Percentiles rank a stretch among this genome's conserved stretches.
Evolutionary conservation across 345 rosid genomes (phyloP).

Genomic region (Kernera saxatilis): DNA sequence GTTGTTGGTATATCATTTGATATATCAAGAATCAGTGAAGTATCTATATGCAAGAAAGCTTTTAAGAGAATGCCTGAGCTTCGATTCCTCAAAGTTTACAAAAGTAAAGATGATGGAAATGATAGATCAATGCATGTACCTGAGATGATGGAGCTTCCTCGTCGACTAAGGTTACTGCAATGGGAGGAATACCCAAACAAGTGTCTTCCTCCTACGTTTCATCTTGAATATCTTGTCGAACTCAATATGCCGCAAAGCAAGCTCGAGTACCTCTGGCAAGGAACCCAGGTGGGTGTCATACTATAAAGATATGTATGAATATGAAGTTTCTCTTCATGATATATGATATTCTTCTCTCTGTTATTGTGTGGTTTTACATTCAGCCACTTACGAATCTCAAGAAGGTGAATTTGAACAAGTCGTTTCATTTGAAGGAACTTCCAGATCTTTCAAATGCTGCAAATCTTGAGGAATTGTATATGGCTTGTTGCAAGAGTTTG

Average conservation of each 20-base stretch:
- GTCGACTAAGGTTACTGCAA: not conserved
- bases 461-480: not conserved
- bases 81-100: conserved; percentile 1
- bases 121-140: not conserved
- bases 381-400: conserved; percentile 13
- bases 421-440: not conserved
- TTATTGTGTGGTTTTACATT: not conserved
- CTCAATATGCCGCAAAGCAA: not conserved
- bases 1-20: conserved; percentile 9
- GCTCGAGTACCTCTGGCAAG: conserved; percentile 14
- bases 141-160: not conserved
- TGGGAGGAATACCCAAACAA: conserved; percentile 8
- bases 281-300: too few relatives aligned
- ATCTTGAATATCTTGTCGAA: not conserved
- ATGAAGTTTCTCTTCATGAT: too few relatives aligned
- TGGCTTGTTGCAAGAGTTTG: conserved; percentile 3
- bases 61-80: conserved; percentile 18
- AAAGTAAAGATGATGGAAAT: not conserved
- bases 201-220: conserved; percentile 14
- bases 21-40: not conserved
- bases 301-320: too few relatives aligned
- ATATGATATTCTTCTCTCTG: too few relatives aligned
- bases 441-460: conserved; percentile 11
- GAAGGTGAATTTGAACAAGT: not conserved
- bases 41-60: not conserved